Evolutionary conservation across 2,329 filamentous ascomycete species (phyloP).

Genomic region (Didymella keratinophila): DNA sequence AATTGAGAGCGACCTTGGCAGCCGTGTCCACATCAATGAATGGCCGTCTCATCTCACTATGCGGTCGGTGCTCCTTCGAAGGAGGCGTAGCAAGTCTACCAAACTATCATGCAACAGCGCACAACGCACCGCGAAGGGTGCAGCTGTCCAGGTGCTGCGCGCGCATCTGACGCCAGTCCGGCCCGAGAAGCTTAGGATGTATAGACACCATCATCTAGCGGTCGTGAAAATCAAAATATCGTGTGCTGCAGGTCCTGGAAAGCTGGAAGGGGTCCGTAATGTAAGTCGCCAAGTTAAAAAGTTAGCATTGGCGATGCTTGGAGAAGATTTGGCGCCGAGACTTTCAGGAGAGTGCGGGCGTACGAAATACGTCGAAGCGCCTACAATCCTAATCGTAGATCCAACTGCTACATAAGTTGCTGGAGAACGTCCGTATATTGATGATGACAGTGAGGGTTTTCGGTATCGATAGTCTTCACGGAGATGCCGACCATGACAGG

Average conservation of each 20-base stretch:
- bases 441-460: too few species aligned
- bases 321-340: slow-evolving; percentile 10
- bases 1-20: slow-evolving; percentile 17
- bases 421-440: neutral
- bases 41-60: slow-evolving; percentile 23
- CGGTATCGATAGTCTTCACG: neutral
- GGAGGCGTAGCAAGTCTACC: slow-evolving; percentile 7
- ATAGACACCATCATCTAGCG: slow-evolving; percentile 8
- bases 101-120: neutral
- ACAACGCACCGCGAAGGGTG: neutral
- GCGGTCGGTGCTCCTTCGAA: slow-evolving; percentile 13
- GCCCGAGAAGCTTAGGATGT: neutral
- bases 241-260: neutral
- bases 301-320: slow-evolving; percentile 25
- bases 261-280: slow-evolving; percentile 22
- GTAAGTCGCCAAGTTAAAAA: slow-evolving; percentile 24
- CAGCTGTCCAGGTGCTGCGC: slow-evolving; percentile 3
- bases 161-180: slow-evolving; percentile 9
- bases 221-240: slow-evolving; percentile 5
- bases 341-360: slow-evolving; percentile 6
- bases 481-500: neutral
- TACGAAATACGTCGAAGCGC: neutral
- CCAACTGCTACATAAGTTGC: neutral
- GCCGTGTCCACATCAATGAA: slow-evolving; percentile 1
- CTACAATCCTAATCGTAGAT: neutral